Percentiles rank a stretch among this genome's conserved stretches.
These are phyloP conservation scores for Naganishia albida DNA, from an alignment of 1,284 basidiomycete species.

Conservation along the genomic window DNA sequence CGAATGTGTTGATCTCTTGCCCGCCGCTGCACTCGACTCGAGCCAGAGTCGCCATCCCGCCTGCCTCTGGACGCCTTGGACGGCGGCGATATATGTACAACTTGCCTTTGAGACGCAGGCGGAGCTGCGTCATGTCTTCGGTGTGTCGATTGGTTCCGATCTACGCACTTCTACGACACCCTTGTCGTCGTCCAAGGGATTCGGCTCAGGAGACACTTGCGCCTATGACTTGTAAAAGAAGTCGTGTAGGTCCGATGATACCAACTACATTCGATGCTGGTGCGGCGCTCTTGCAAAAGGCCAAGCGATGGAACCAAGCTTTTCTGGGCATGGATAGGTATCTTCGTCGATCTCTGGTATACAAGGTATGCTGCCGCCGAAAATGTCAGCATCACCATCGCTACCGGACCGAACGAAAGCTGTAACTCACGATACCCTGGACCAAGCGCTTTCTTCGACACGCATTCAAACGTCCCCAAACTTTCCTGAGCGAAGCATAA, in stretches of 20 bases:
- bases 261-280: slow-evolving; percentile 36
- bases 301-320: slow-evolving; percentile 47
- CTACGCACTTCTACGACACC: background rate
- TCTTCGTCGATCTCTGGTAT: no score
- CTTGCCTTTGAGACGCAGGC: slow-evolving; percentile 39
- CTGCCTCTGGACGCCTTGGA: slow-evolving; percentile 34
- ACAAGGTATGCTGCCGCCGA: background rate
- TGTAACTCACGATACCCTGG: background rate
- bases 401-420: background rate
- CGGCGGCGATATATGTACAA: slow-evolving; percentile 45
- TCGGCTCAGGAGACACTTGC: slow-evolving; percentile 7
- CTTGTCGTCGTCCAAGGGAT: background rate
- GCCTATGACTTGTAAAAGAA: slow-evolving; percentile 35
- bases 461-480: slow-evolving; percentile 46
- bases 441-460: background rate
- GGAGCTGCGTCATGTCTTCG: background rate
- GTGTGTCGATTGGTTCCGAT: background rate
- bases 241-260: slow-evolving; percentile 43
- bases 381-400: background rate
- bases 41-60: slow-evolving; percentile 43
- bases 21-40: slow-evolving; percentile 38
- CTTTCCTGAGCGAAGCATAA: slow-evolving; percentile 39
- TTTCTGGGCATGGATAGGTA: slow-evolving; percentile 35
- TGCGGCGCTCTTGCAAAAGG: slow-evolving; percentile 33
- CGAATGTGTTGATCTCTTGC: slow-evolving; percentile 37